phyloP scores from a whole-genome alignment of 2,329 filamentous ascomycete species.

The Metarhizium rileyi region DNA sequence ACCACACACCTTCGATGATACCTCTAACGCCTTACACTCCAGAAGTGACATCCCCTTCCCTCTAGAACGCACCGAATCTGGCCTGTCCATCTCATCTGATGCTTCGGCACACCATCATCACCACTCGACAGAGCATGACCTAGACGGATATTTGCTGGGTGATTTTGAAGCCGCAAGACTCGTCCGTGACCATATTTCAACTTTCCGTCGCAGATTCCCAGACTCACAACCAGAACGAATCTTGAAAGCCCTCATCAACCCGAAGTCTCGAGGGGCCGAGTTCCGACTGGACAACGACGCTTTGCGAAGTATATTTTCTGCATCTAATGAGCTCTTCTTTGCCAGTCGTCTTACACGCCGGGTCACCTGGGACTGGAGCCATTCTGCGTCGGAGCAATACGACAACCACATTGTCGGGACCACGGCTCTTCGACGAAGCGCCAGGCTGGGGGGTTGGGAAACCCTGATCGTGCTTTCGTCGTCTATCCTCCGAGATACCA shows the following conservation, averaged over 20 bases:
- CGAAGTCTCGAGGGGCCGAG: conserved; percentile 32
- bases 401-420: conserved; percentile 50
- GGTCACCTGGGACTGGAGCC: conserved; percentile 54
- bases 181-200: conserved; percentile 38
- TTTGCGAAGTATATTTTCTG: conserved; percentile 47
- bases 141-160: conserved; percentile 1
- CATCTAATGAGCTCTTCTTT: conserved; percentile 56
- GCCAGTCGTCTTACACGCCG: conserved; percentile 43
- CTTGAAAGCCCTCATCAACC: conserved; percentile 46
- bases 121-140: conserved; percentile 23
- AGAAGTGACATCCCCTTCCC: conserved; percentile 3
- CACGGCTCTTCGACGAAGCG: conserved; percentile 44
- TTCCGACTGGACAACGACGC: conserved; percentile 48
- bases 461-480: conserved; percentile 52
- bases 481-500: conserved; percentile 44
- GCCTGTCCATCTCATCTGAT: conserved; percentile 36
- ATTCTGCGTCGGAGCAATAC: conserved; percentile 38
- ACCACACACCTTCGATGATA: neutral
- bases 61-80: conserved; percentile 41
- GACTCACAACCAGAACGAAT: conserved; percentile 48
- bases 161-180: conserved; percentile 38
- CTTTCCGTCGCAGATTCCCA: conserved; percentile 32
- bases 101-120: conserved; percentile 18
- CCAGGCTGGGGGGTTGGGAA: conserved; percentile 43
- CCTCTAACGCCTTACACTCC: neutral